Base-by-base conservation (phyloP, 352 stramenopile genomes). In the Phytophthora rubi region DNA sequence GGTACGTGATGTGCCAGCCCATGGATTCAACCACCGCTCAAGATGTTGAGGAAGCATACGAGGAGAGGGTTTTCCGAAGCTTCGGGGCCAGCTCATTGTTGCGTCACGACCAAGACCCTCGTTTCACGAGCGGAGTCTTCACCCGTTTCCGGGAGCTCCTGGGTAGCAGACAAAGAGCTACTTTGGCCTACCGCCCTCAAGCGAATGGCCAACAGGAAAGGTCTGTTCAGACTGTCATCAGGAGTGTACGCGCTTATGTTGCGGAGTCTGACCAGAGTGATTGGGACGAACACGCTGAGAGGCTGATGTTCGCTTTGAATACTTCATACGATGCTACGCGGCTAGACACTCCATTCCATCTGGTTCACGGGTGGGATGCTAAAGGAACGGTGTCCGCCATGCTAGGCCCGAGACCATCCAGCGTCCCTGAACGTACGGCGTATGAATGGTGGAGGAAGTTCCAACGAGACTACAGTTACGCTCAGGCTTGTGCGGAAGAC, bases 171-270 rank as follows among this genome's bases (percentile, higher is more conserved):
- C 70, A 78, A 35, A 47, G 64, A 10, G 73, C 69, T 0, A 81
- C 76, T 0, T n/a, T 83, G 1, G 52, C 70, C 0, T 81, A 80
- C 44, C 59, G 66, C 2, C 68, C 70, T 0, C 70, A 80, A 51
- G 73, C 70, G 0, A 84, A 84, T 26, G 73, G 73, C 0, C 69
- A 83, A 53, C 73, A 81, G 16, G 72, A 76, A 12, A 26, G 68
- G 8, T 76, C 62, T 0, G 68, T 76, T 0, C 72, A 81, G 49
- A 73, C 76, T 0, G 66, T 85, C 0, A 63, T 76, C n/a, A 23
- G 53, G 4, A 55, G 37, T 6, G 42, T 82, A 15, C 26, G 28
- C 4, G 32, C 55, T 0, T 82, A 80, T 26, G 26, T 71, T 9
- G 1, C 53, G 70, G 44, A 74, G 59, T 0, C 51, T 62, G 57